Conservation (phyloP, 108 stramenopile species). For the Discostella pseudostelligera region DNA sequence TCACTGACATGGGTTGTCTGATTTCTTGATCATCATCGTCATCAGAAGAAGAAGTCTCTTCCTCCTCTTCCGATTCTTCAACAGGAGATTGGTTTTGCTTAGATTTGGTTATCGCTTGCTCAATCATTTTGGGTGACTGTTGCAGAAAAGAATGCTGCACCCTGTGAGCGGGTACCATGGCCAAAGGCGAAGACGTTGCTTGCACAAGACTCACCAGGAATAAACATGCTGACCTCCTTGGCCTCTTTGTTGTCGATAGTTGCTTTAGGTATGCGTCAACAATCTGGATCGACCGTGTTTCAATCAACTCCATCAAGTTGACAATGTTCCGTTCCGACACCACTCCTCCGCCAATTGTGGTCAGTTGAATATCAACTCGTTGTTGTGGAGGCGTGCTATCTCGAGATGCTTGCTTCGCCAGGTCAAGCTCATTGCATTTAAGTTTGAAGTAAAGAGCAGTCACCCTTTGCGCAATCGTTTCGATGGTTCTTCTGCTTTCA, state of each 20-base stretch:
- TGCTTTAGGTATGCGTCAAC: conserved; percentile 39
- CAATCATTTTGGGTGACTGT: conserved; percentile 40
- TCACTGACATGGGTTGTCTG: conserved; percentile 45
- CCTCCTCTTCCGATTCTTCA: conserved; percentile 29
- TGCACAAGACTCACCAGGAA: conserved; percentile 30
- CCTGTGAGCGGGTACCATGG: neutral
- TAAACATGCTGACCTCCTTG: conserved; percentile 28
- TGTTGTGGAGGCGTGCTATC: conserved; percentile 15
- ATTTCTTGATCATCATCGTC: conserved; percentile 31
- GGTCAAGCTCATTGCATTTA: conserved; percentile 59
- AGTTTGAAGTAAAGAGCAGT: conserved; percentile 68
- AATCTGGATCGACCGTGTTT: conserved; percentile 66
- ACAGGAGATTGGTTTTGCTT: conserved; percentile 4
- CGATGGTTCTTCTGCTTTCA: conserved; percentile 54
- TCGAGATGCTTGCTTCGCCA: conserved; percentile 12
- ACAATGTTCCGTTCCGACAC: conserved; percentile 69
- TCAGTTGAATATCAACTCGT: conserved; percentile 43
- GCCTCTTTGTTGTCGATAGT: conserved; percentile 5
- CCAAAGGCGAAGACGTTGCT: neutral
- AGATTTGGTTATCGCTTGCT: conserved; percentile 29
- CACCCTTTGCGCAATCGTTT: conserved; percentile 62
- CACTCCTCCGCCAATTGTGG: conserved; percentile 55
- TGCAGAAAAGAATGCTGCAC: neutral
- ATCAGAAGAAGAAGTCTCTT: conserved; percentile 24
- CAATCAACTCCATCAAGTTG: conserved; percentile 68